phyloP scores from a whole-genome alignment of 225 moss, liverwort and hornwort genomes.

The Sphagnum tenellum region DNA sequence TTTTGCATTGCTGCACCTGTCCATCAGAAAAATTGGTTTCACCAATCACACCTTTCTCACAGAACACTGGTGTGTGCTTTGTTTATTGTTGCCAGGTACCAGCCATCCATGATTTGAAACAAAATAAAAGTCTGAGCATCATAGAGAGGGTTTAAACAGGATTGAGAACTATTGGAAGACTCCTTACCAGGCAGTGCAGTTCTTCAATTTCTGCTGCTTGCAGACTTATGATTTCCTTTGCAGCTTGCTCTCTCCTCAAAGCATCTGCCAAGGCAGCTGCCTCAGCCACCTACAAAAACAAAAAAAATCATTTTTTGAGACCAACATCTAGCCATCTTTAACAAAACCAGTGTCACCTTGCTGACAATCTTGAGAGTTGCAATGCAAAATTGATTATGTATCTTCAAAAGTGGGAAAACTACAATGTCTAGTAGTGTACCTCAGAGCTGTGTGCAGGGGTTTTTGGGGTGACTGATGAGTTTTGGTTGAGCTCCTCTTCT shows the following conservation, averaged over 20 bases:
- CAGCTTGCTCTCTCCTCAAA: slow-evolving; percentile 60
- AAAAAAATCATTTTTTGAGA: not conserved
- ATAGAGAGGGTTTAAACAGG: not conserved
- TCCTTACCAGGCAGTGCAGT: slow-evolving; percentile 59
- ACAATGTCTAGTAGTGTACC: no score
- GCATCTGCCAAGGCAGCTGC: slow-evolving; percentile 42
- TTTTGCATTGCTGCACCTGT: slow-evolving; percentile 82
- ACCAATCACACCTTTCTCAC: not conserved
- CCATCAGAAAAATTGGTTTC: not conserved
- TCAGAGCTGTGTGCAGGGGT: no score
- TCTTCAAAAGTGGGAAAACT: no score
- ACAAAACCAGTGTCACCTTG: no score
- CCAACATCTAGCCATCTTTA: slow-evolving; percentile 3
- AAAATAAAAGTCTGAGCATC: not conserved
- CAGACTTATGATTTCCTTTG: slow-evolving; percentile 46
- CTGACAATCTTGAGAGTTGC: no score
- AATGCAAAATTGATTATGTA: no score
- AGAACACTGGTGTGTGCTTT: not conserved
- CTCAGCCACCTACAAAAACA: slow-evolving; percentile 34
- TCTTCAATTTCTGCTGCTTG: slow-evolving; percentile 83
- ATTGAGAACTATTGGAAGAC: not conserved
- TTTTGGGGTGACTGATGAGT: slow-evolving; percentile 18
- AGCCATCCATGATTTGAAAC: not conserved
- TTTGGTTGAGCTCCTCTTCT: slow-evolving; percentile 19
- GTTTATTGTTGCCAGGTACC: not conserved